Evolutionary conservation across 2,329 filamentous ascomycete genomes (phyloP), one percentile per base, ranked within the genome.

Genomic region (Hyphodiscus sp.): DNA sequence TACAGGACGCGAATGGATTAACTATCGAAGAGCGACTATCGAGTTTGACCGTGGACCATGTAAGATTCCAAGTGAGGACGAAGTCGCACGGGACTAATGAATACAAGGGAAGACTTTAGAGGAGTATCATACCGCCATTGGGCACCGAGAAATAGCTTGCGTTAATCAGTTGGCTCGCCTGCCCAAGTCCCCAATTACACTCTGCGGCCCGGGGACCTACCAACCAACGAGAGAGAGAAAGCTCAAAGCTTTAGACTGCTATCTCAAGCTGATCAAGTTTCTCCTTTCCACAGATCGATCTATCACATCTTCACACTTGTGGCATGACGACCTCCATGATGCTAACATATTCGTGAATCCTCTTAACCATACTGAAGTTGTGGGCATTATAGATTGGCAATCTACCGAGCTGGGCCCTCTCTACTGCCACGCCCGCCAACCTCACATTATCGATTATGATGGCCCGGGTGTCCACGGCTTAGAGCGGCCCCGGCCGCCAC

Each of bases 381-480:
- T 51, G 4, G 50, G 50, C 10, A 53, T 55, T 38, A 53, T 58
- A 16, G 52, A 58, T 29, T 58, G 55, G 55, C 52, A 58, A 48
- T 50, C 52, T 11, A 18, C 23, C 41, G 19, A 16, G 6, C 13
- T 45, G 16, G 18, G 9, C 1, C 55, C 53, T 0, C 53, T 58
- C 19, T 58, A 19, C 43, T 11, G 23, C 13, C 43, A 58, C 7
- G 38, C 46, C 10, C 8, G 5, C 2, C 42, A 33, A 7, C 55
- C 50, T 38, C 19, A 9, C 8, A 30, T 57, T 18, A 41, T 57
- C 1, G 46, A 49, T 23, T 54, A 42, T 42, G 41, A 54, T 41
- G 53, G 50, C 11, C 53, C 46, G 26, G 20, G 20, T 19, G 6
- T 42, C 10, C 33, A 45, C 9, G 53, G 50, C 1, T 20, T 52